These are phyloP conservation scores for Wickerhamiella occidentalis DNA, from an alignment of 805 yeast species.

Conservation along the genomic window DNA sequence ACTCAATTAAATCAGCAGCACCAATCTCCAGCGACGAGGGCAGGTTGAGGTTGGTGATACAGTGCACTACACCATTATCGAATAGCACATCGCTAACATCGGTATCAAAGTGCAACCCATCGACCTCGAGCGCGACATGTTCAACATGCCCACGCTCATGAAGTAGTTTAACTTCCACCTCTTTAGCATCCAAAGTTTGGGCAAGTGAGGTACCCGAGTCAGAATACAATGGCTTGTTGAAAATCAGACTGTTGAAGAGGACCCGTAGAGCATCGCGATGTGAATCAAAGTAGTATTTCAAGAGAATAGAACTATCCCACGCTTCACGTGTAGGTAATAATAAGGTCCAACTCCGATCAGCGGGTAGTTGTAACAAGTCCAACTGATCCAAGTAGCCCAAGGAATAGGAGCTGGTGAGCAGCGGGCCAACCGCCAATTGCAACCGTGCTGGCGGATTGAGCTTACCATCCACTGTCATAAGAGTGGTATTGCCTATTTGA, in stretches of 20 bases:
- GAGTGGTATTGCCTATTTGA: slow-evolving; percentile 49
- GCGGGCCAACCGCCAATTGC: slow-evolving; percentile 51
- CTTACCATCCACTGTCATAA: slow-evolving; percentile 52
- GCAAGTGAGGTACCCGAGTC: slow-evolving; percentile 33
- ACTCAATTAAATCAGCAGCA: slow-evolving; percentile 41
- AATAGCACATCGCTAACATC: slow-evolving; percentile 52
- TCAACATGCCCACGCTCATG: neutral
- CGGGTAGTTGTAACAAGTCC: slow-evolving; percentile 40
- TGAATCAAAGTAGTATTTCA: slow-evolving; percentile 43
- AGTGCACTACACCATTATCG: slow-evolving; percentile 75
- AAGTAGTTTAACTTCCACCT: slow-evolving; percentile 10
- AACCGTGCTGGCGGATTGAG: slow-evolving; percentile 52
- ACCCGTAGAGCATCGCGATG: slow-evolving; percentile 41
- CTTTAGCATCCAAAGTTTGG: slow-evolving; percentile 21
- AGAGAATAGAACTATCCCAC: slow-evolving; percentile 54
- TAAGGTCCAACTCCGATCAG: slow-evolving; percentile 55
- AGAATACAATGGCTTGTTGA: slow-evolving; percentile 56
- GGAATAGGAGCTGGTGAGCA: slow-evolving; percentile 52
- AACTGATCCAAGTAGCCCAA: slow-evolving; percentile 43
- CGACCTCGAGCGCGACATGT: neutral
- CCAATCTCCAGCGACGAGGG: slow-evolving; percentile 47
- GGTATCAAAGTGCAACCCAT: slow-evolving; percentile 2
- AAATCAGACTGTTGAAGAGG: slow-evolving; percentile 45
- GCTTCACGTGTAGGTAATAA: slow-evolving; percentile 67
- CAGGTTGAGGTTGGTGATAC: slow-evolving; percentile 42